These are phyloP conservation scores for Coffea canephora DNA, from an alignment of 257 asterid species.

Conservation along the genomic window DNA sequence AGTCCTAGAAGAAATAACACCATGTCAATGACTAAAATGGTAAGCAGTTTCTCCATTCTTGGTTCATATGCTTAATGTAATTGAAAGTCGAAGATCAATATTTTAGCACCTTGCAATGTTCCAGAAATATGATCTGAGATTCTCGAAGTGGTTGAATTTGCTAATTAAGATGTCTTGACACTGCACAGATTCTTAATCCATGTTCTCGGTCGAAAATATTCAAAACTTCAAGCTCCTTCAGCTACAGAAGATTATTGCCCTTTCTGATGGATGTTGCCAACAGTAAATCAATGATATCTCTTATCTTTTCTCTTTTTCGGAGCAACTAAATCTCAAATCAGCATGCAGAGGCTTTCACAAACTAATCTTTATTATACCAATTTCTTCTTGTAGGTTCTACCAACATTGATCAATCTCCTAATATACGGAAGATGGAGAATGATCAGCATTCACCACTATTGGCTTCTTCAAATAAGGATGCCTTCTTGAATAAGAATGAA, in stretches of 20 bases:
- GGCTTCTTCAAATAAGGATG: conserved; percentile 13
- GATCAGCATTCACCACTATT: conserved; percentile 16
- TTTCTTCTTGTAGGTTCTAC: conserved; percentile 36
- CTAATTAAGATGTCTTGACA: conserved; percentile 12
- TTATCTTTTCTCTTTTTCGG: conserved; percentile 1
- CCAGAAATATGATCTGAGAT: neutral
- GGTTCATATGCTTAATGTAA: conserved; percentile 1
- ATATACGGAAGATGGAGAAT: conserved; percentile 25
- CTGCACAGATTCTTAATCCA: conserved; percentile 58
- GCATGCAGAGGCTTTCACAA: neutral
- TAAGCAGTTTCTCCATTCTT: conserved; percentile 17
- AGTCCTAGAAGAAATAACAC: conserved; percentile 34
- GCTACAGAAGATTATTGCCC: conserved; percentile 80
- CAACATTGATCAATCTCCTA: conserved; percentile 26
- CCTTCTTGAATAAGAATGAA: conserved; percentile 4
- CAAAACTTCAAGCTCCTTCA: conserved; percentile 52
- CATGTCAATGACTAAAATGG: conserved; percentile 33
- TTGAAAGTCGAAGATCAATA: neutral
- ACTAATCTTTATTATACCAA: neutral
- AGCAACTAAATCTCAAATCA: neutral
- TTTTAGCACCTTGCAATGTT: neutral
- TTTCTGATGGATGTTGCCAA: conserved; percentile 63
- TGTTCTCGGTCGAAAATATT: conserved; percentile 58
- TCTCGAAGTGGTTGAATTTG: conserved; percentile 1
- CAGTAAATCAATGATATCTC: conserved; percentile 32